Base-by-base conservation (phyloP, 768 basidiomycete species). In the Agrocybe pediades region DNA sequence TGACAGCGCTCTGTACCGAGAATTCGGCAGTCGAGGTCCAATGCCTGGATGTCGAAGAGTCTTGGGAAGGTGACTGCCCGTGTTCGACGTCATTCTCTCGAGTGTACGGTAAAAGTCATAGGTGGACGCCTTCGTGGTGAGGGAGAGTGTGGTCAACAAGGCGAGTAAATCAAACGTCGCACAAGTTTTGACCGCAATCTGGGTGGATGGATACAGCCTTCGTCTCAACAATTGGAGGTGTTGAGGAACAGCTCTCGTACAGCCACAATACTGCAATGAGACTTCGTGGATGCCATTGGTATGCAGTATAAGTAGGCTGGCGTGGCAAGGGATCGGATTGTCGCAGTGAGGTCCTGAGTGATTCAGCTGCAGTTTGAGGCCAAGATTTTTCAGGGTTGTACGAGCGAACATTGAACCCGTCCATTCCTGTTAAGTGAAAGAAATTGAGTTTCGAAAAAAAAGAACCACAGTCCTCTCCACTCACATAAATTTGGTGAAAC, bases 41-140 rank as follows among this genome's bases (percentile, higher is more conserved):
- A n/a, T n/a, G n/a, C n/a, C n/a, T n/a, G n/a, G n/a, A n/a, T n/a
- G n/a, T n/a, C n/a, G n/a, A n/a, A n/a, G n/a, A n/a, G n/a, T n/a
- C n/a, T n/a, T n/a, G n/a, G n/a, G n/a, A n/a, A n/a, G n/a, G n/a
- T n/a, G n/a, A n/a, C n/a, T 39, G n/a, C 53, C 53, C 2, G 46
- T 54, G 20, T 49, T 54, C 23, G n/a, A 16, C 46, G 36, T 41
- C 36, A 41, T 5, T 26, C 49, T 47, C 24, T 54, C n/a, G n/a
- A n/a, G n/a, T n/a, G n/a, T n/a, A n/a, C n/a, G n/a, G n/a, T n/a
- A n/a, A n/a, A n/a, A n/a, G n/a, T n/a, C n/a, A n/a, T n/a, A n/a
- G n/a, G n/a, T n/a, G n/a, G n/a, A n/a, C n/a, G n/a, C n/a, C n/a
- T n/a, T n/a, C n/a, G n/a, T n/a, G n/a, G n/a, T n/a, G n/a, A n/a